Evolutionary conservation across 2,329 filamentous ascomycete species (phyloP), one percentile per base, ranked within the genome.

Genomic region (Colletotrichum sidae): DNA sequence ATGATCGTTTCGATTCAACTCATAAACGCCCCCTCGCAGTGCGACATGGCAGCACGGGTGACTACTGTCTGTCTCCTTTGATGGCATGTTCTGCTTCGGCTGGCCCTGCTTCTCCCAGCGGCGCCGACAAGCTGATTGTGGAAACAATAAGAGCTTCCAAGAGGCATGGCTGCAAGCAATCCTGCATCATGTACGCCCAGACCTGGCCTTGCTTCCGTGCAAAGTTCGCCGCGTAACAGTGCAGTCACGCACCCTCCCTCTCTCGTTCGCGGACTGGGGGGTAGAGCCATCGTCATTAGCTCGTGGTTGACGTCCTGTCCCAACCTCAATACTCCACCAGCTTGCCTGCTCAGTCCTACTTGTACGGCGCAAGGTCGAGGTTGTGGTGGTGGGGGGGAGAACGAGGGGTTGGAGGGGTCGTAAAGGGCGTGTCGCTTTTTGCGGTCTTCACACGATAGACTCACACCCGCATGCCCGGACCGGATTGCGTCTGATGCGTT

Each of bases 101-200:
- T 15, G 44, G n/a, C 15, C 7, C 41, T 8, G 51, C n/a, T 17
- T 60, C 15, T 52, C 4, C 17, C 39, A 65, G 46, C 57, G 15
- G 35, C 35, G 39, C 50, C 52, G 42, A 12, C 25, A 49, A 17
- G 37, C 45, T 39, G 25, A 46, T 37, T 25, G 12, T 53, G 47
- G 46, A 25, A 35, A 49, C 42, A 55, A 11, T 2, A 15, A 15
- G 15, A 15, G 2, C 15, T 15, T 15, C 15, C 42, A 12, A 35
- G 52, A 42, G 58, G 15, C 56, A 35, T 50, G 62, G 41, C 53
- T 63, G 60, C 67, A 65, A 62, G 65, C 46, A 66, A 69, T 62
- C 38, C 61, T 68, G 68, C 67, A 68, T 63, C 58, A 69, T 68
- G 55, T 59, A 63, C 62, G 55, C 66, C 57, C 65, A 64, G 66